phyloP scores from a whole-genome alignment of 345 rosid genomes.

The Hypericum androsaemum region DNA sequence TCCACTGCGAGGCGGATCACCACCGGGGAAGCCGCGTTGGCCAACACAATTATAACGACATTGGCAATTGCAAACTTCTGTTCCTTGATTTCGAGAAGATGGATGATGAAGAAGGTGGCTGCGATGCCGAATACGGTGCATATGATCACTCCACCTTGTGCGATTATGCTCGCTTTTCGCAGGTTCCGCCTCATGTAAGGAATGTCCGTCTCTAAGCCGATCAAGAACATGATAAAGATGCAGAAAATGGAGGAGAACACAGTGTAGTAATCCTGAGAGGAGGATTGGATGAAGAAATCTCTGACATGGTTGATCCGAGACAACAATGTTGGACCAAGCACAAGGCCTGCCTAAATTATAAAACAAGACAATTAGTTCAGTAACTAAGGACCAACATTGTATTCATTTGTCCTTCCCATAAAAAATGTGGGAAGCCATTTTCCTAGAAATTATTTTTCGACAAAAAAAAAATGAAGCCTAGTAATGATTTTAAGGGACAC shows the following conservation, averaged over 20 bases:
- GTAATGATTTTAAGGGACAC: neutral
- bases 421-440: too few species aligned
- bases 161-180: slow-evolving; percentile 30
- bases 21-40: slow-evolving; percentile 64
- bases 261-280: slow-evolving; percentile 42
- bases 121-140: slow-evolving; percentile 32
- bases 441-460: too few species aligned
- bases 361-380: neutral
- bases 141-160: slow-evolving; percentile 31
- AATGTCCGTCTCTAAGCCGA: slow-evolving; percentile 61
- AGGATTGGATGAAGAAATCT: slow-evolving; percentile 41
- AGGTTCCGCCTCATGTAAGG: slow-evolving; percentile 46
- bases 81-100: slow-evolving; percentile 12
- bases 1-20: slow-evolving; percentile 57
- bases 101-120: slow-evolving; percentile 28
- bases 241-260: slow-evolving; percentile 42
- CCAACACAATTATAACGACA: slow-evolving; percentile 29
- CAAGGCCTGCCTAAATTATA: slow-evolving; percentile 60
- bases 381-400: too few species aligned
- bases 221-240: slow-evolving; percentile 61
- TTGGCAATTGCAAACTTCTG: slow-evolving; percentile 16
- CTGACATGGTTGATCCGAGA: slow-evolving; percentile 34
- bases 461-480: too few species aligned
- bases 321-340: slow-evolving; percentile 53
- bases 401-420: too few species aligned